Evolutionary conservation across 805 yeast species (phyloP).

Genomic region (Tanozyma kutaoensis): DNA sequence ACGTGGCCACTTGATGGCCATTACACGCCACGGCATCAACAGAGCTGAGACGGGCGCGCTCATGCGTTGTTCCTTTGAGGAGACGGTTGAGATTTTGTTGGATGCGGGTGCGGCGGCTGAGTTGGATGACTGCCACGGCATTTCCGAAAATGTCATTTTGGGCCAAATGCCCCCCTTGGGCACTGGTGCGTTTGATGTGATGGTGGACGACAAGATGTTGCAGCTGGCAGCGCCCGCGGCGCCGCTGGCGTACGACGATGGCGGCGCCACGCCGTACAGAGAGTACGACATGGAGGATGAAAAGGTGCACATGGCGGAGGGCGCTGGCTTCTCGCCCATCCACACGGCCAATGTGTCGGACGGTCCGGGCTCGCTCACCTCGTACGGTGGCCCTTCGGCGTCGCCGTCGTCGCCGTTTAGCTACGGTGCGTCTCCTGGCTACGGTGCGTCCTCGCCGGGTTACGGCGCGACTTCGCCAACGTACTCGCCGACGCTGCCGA

Average conservation of each 20-base stretch:
- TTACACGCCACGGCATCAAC: constrained; percentile 98
- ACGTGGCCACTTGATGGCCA: constrained; percentile 96
- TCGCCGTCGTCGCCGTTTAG: constrained; percentile 49
- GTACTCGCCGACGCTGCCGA: constrained; percentile 9
- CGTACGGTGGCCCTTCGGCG: constrained; percentile 57
- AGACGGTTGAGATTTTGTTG: constrained; percentile 91
- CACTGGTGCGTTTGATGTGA: constrained; percentile 94
- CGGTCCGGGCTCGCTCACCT: constrained; percentile 72
- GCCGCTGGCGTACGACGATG: constrained; percentile 29
- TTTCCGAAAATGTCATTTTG: constrained; percentile 91
- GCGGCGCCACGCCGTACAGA: constrained; percentile 89
- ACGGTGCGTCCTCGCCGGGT: constrained; percentile 34
- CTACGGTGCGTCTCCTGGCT: constrained; percentile 34
- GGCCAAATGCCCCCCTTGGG: constrained; percentile 99
- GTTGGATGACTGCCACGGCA: constrained; percentile 96
- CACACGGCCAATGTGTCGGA: constrained; percentile 76
- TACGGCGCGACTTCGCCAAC: constrained; percentile 17
- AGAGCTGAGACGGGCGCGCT: constrained; percentile 98
- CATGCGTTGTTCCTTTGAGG: constrained; percentile 99
- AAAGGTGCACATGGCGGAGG: constrained; percentile 51
- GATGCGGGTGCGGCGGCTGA: constrained; percentile 99
- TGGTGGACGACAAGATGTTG: constrained; percentile 83
- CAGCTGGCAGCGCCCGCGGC: constrained; percentile 44
- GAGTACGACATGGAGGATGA: constrained; percentile 47
- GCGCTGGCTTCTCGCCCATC: constrained; percentile 85